Evolutionary conservation across 1,284 basidiomycete species (phyloP).

Genomic region (Lentinula novae-zelandiae): DNA sequence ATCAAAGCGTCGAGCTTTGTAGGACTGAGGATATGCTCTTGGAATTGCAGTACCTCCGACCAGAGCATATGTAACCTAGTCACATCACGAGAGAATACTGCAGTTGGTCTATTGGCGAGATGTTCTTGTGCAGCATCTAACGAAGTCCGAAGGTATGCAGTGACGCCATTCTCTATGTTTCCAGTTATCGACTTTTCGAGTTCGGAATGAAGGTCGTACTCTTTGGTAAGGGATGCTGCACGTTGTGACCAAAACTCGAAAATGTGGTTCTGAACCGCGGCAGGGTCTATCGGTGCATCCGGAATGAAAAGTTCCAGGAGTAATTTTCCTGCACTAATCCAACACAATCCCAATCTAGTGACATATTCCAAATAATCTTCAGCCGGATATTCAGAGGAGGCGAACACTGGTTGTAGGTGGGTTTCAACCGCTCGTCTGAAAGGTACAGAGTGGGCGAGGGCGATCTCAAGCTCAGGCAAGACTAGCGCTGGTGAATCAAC

Average conservation of each 20-base stretch:
- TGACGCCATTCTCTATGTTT: constrained; percentile 48
- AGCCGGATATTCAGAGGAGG: neutral
- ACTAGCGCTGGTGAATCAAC: neutral
- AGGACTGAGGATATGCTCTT: constrained; percentile 46
- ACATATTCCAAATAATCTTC: neutral
- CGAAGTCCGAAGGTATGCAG: constrained; percentile 39
- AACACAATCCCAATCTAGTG: constrained; percentile 49
- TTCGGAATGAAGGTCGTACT: constrained; percentile 54
- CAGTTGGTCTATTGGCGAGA: constrained; percentile 21
- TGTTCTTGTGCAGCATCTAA: constrained; percentile 30
- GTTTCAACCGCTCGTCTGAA: constrained; percentile 12
- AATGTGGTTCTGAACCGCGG: constrained; percentile 60
- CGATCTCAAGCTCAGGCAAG: neutral
- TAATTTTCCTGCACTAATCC: constrained; percentile 61
- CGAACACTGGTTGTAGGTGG: constrained; percentile 2
- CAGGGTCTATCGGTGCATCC: constrained; percentile 85
- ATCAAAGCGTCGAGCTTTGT: constrained; percentile 44
- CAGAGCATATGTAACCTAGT: constrained; percentile 74
- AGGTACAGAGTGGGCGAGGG: neutral
- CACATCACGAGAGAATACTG: constrained; percentile 44
- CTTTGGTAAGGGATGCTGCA: constrained; percentile 40
- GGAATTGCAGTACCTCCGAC: constrained; percentile 77
- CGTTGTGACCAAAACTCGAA: constrained; percentile 49
- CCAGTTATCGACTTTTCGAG: constrained; percentile 67
- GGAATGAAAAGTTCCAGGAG: constrained; percentile 81